Evolutionary conservation across 257 asterid species (phyloP).

Genomic region (Solanum medicagineum): DNA sequence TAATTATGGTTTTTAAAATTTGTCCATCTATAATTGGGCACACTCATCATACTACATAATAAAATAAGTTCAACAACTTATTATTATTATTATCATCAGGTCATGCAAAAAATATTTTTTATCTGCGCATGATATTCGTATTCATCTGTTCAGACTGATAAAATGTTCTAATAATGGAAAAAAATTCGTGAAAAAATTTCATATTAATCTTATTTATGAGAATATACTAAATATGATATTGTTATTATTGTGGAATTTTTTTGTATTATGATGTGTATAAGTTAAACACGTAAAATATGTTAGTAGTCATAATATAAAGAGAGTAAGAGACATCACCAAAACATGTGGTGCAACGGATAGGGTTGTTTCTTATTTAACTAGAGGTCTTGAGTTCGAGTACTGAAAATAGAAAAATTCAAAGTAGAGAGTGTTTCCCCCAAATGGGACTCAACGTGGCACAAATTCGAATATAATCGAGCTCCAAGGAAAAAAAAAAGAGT

Average conservation of each 20-base stretch:
- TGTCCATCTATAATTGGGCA: background rate
- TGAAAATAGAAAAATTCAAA: too few relatives aligned
- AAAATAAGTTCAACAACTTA: background rate
- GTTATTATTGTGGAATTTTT: background rate
- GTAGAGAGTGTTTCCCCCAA: too few relatives aligned
- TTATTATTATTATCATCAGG: background rate
- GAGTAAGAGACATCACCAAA: background rate
- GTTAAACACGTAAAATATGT: background rate
- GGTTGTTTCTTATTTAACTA: too few relatives aligned
- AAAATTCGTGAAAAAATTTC: too few relatives aligned
- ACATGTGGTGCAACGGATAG: too few relatives aligned
- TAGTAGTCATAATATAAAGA: background rate
- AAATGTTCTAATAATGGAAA: too few relatives aligned
- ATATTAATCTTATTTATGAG: too few relatives aligned
- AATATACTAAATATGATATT: too few relatives aligned
- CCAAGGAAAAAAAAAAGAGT: too few relatives aligned
- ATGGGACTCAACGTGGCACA: too few relatives aligned
- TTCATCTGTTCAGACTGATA: too few relatives aligned
- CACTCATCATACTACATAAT: background rate
- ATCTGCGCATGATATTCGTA: background rate
- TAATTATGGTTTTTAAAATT: background rate
- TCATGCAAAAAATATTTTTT: background rate
- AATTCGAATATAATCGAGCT: too few relatives aligned
- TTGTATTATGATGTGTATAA: background rate
- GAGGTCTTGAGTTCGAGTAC: accelerated